Base-by-base conservation (phyloP, 2,329 filamentous ascomycete genomes). In the Calcarisporium arbuscula region DNA sequence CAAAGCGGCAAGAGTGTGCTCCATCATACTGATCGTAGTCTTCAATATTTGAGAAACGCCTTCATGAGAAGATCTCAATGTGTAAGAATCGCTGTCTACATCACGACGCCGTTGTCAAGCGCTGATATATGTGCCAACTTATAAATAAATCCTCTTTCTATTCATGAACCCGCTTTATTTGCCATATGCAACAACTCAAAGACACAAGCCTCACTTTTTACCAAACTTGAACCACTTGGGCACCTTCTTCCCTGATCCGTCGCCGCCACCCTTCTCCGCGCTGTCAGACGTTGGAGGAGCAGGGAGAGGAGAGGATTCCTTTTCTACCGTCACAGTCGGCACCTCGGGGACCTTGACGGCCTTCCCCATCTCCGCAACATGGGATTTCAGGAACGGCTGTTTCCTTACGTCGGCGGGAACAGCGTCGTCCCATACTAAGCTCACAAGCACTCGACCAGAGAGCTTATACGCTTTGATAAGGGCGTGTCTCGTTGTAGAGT, bases 381-480 rank as follows among this genome's bases (percentile, higher is more conserved):
- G 62, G 2, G 56, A 46, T 48, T 75, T 80, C 37, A 92, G 58
- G 34, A 84, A 77, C 12, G 72, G 64, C 17, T 60, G 62, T 19
- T 69, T 70, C 39, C 80, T 67, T 5, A 70, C 72, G 9, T 69
- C 62, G 2, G 62, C 50, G n/a, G 72, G 67, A 2, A 80, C 82
- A 23, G 58, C 67, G 30, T 80, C 72, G 15, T 78, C 75, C 85
- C 87, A 94, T 2, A 78, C 61, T 41, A 94, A 73, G 40, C 82
- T 90, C 28, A 95, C 65, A 8, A 94, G 65, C 20, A 89, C 80
- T 21, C 77, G 72, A 6, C 80, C 79, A 4, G 70, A 72, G 42
- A 95, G 73, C 11, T 80, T 77, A 46, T 94, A 72, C 37, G 81
- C 77, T 33, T 72, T 68, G 38, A 95, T 84, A n/a, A 95, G 64